Evolutionary conservation across 2,329 filamentous ascomycete genomes (phyloP).

Genomic region (Capronia americana): DNA sequence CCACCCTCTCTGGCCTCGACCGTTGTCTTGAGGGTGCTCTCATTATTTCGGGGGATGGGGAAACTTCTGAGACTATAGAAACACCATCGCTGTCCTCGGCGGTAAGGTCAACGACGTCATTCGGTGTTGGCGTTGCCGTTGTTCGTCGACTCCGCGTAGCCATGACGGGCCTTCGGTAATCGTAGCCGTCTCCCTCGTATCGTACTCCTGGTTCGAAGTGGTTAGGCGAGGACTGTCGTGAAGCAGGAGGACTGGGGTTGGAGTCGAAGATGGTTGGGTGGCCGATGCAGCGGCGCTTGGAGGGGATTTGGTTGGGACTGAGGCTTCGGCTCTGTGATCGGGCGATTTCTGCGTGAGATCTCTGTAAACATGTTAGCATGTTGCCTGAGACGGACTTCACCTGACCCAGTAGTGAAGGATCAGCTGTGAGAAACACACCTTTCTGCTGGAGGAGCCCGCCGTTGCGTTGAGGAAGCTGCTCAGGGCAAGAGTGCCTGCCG

Average conservation of each 20-base stretch:
- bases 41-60: slow-evolving; percentile 1
- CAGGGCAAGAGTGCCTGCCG: slow-evolving; percentile 27
- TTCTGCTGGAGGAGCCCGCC: slow-evolving; percentile 33
- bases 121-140: slow-evolving; percentile 9
- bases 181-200: slow-evolving; percentile 61
- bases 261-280: slow-evolving; percentile 34
- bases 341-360: slow-evolving; percentile 39
- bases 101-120: slow-evolving; percentile 32
- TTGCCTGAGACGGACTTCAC: slow-evolving; percentile 5
- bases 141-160: slow-evolving; percentile 43
- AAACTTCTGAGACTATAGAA: slow-evolving; percentile 18
- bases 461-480: slow-evolving; percentile 34
- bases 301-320: slow-evolving; percentile 37
- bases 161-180: slow-evolving; percentile 60
- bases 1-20: neutral
- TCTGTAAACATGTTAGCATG: slow-evolving; percentile 25
- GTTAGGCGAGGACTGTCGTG: slow-evolving; percentile 16
- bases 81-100: slow-evolving; percentile 29
- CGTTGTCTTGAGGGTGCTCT: neutral
- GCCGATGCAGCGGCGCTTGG: slow-evolving; percentile 36
- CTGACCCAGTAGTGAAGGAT: neutral
- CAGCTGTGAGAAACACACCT: slow-evolving; percentile 28
- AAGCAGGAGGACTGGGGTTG: slow-evolving; percentile 23
- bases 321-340: slow-evolving; percentile 37
- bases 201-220: slow-evolving; percentile 39